Base-by-base conservation (phyloP, 768 basidiomycete genomes). In the Rhodotorula toruloides region DNA sequence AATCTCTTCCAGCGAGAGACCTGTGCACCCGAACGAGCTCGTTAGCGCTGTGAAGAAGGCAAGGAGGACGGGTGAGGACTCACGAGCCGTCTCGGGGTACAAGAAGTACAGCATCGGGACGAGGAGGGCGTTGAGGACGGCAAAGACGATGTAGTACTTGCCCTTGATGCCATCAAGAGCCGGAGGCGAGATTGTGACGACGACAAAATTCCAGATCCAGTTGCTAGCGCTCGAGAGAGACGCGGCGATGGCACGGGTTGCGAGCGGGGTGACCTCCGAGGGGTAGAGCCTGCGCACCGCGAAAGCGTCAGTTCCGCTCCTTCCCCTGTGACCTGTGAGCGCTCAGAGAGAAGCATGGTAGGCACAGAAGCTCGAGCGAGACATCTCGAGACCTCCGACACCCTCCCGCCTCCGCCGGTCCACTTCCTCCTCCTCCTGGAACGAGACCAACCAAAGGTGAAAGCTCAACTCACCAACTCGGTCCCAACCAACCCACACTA, bases 1-100 rank as follows among this genome's bases (percentile, higher is more conserved):
- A 40, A 73, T 70, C 72, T 73, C 63, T 55, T 73, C 72, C 47
- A 72, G 68, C 29, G 60, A 61, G 22, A 72, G 53, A 29, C 58
- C 49, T 53, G 42, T 17, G 5, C 17, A 19, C 8, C 27, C 22
- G n/a, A 16, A 40, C 5, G 37, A 31, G 8, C n/a, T n/a, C n/a
- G n/a, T n/a, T n/a, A n/a, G n/a, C n/a, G n/a, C n/a, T n/a, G n/a
- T n/a, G 54, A 25, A 22, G 17, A 25, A 22, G 11, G 53, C 53
- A 37, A 39, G 21, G 53, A 11, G 27, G 42, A 27, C 25, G 13
- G 21, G 29, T 21, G 48, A 50, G 21, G 4, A 43, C 40, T 27
- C 37, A 39, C 40, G 58, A n/a, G 72, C 70, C 2, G 70, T 71
- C 52, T 73, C 72, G 44, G 72, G 72, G 66, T 58, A 73, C 49